Evolutionary conservation across 495 filamentous ascomycete species (phyloP), one percentile per base, ranked within the genome.

Genomic region (Ascodesmis nigricans): DNA sequence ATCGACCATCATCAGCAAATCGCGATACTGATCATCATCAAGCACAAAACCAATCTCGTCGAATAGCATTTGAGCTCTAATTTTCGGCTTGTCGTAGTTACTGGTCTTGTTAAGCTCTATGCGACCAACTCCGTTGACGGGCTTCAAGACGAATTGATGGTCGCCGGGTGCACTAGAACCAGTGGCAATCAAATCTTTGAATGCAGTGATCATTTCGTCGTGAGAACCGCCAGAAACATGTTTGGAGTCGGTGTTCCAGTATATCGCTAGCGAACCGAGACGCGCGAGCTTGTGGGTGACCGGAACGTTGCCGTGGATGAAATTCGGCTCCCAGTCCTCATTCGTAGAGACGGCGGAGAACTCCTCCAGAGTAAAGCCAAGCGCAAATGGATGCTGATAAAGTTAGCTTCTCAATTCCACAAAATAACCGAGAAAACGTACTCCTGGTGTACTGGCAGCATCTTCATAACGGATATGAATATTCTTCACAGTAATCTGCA

Each of bases 391-490:
- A 54, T 97, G 90, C 39, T 49, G 23, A 8, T 17, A 21, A 16
- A 9, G 21, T 48, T 14, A 47, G 44, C 19, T 28, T 34, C 19
- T 23, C 22, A 14, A 6, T 23, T 16, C 20, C 5, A 9, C 15
- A 4, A 10, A 7, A 18, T 31, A 10, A 20, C 8, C 10, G 13
- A 16, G 13, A 18, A 15, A 8, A 44, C 40, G 44, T 30, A 49
- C 46, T 8, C 82, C 81, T 1, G 81, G 81, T 5, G 84, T 79
- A 24, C 83, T 80, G 42, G 95, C 76, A n/a, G 82, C 78, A 53
- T 97, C 87, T 53, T 97, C 87, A 54, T 95, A 97, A 40, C 87
- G 75, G 31, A 97, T 66, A 53, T 97, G 87, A 32, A 97, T 90
- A 50, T 93, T 93, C 64, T 91, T 95, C 53, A 97, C 74, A 15